Percentiles rank a stretch among this genome's conserved stretches.
Evolutionary conservation across 2,329 filamentous ascomycete genomes (phyloP).

Genomic region (Pseudogymnoascus sp.): DNA sequence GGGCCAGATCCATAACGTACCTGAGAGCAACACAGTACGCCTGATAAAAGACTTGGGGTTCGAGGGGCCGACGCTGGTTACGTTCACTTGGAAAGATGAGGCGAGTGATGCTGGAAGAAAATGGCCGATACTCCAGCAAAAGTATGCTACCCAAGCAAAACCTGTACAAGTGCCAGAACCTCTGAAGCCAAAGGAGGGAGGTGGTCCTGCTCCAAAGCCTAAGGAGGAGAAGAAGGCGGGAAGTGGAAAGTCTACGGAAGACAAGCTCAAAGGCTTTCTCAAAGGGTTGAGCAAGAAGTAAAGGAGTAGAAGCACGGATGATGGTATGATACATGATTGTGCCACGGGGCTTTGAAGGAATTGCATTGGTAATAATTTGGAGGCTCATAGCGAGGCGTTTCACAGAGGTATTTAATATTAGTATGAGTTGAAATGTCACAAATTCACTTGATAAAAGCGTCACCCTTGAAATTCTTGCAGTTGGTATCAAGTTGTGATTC

Average conservation of each 20-base stretch:
- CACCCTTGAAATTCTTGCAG: background rate
- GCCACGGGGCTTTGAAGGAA: conserved; percentile 7
- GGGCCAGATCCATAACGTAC: conserved; percentile 28
- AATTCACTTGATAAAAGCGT: background rate
- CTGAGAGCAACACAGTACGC: conserved; percentile 38
- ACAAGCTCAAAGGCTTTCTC: conserved; percentile 28
- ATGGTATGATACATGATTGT: conserved; percentile 17
- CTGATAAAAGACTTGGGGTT: conserved; percentile 70
- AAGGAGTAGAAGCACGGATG: background rate
- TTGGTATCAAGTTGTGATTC: conserved; percentile 12
- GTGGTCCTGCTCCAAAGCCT: conserved; percentile 21
- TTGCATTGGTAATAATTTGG: background rate
- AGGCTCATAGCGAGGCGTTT: conserved; percentile 17
- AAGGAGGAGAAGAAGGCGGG: conserved; percentile 25
- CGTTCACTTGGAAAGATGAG: conserved; percentile 62
- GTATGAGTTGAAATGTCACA: background rate
- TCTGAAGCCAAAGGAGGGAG: conserved; percentile 33
- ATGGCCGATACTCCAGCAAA: conserved; percentile 29
- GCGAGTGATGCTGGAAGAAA: conserved; percentile 49
- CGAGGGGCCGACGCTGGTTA: conserved; percentile 62
- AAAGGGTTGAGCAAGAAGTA: conserved; percentile 28
- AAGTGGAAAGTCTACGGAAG: conserved; percentile 23
- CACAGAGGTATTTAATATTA: background rate
- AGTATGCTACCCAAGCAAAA: conserved; percentile 52
- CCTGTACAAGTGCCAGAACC: conserved; percentile 57